Base-by-base conservation (phyloP, 2,329 filamentous ascomycete species). In the Cladosporium austrohemisphaericum region DNA sequence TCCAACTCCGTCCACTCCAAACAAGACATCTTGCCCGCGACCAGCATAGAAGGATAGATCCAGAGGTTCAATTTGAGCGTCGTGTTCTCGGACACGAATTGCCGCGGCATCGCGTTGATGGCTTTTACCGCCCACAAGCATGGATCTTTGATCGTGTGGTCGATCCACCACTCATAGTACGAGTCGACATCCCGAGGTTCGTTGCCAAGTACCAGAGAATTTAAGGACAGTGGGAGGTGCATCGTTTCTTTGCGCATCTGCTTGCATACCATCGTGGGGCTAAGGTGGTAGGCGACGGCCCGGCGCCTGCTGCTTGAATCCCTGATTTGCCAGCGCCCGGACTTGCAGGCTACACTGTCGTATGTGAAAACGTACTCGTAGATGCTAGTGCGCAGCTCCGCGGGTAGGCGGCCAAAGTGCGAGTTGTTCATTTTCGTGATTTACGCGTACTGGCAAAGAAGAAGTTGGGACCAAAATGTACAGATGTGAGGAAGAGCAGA, bases 331-430 rank as follows among this genome's bases (percentile, higher is more conserved):
- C 41, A 32, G 18, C 22, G 14, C 7, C 19, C 23, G 25, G 4
- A 5, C 7, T 32, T 9, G 8, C 26, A 32, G 16, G 6, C 18
- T 25, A 31, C 6, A 13, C 16, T 32, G 10, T 31, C 41, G 13
- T 44, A 44, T 6, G 20, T 33, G 14, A 33, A 44, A 18, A 44
- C 31, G 28, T 44, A 44, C 18, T 44, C 41, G 13, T 23, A 44
- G 26, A 33, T 44, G 3, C 22, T 10, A 4, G 11, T 3, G 11
- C 41, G 26, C n/a, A 44, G 26, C 26, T 44, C 31, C 5, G 41
- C 8, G 3, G 37, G 37, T 40, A 40, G n/a, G 9, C 37, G 37
- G 28, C 8, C 19, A 3, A 40, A 14, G 11, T n/a, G 37, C 14
- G 37, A 40, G 6, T 14, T 23, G 11, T 40, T 23, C 37, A 40